Evolutionary conservation across 345 rosid genomes (phyloP).

Genomic region (Raphanus raphanistrum): DNA sequence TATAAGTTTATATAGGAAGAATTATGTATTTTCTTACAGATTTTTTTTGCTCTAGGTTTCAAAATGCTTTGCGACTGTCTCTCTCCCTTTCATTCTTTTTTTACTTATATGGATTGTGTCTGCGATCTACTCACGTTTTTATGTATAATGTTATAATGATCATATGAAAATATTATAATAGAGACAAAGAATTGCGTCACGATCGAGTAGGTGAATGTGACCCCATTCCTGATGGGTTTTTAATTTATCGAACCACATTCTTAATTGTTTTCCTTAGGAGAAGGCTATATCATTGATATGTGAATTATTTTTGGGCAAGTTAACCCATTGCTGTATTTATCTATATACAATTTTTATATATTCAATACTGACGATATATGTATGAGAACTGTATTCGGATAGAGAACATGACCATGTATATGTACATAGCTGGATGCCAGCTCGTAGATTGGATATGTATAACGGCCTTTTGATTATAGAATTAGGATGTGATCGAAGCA

Average conservation of each 20-base stretch:
- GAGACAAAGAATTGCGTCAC: neutral
- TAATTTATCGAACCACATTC: neutral
- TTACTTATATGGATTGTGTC: constrained; percentile 5
- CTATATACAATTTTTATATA: neutral
- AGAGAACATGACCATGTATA: too few species aligned
- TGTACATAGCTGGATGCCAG: too few species aligned
- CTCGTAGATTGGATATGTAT: neutral
- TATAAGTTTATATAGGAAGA: constrained; percentile 4
- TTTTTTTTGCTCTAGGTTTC: too few species aligned
- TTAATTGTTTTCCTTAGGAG: neutral
- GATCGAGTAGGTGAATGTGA: constrained; percentile 12
- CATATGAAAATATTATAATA: too few species aligned
- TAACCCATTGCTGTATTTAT: neutral
- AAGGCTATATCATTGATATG: neutral
- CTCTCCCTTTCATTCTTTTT: neutral
- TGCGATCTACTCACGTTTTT: neutral
- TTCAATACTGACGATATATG: neutral
- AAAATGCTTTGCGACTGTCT: neutral
- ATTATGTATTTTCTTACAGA: neutral
- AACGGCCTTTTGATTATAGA: neutral
- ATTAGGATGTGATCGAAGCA: neutral
- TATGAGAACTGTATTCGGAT: too few species aligned
- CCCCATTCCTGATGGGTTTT: neutral
- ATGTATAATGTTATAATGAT: too few species aligned
- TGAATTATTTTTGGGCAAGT: neutral